phyloP scores from a whole-genome alignment of 2,329 filamentous ascomycete species.

The Tolypocladium inflatum region DNA sequence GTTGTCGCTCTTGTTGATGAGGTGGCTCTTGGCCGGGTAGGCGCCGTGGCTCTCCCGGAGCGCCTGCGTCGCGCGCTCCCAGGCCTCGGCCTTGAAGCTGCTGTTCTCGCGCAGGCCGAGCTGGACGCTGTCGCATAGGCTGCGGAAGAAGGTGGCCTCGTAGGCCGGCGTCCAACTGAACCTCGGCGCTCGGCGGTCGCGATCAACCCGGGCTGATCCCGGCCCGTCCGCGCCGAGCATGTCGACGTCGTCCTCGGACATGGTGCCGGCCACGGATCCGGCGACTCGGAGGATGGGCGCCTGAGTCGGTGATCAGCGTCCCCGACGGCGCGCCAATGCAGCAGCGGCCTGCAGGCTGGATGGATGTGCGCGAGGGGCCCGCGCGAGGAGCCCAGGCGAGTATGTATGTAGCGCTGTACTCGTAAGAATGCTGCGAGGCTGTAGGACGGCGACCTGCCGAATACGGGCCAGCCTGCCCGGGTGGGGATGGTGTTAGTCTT shows the following conservation, averaged over 20 bases:
- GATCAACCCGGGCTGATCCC: slow-evolving; percentile 22
- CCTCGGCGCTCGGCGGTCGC: slow-evolving; percentile 36
- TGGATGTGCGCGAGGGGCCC: not conserved
- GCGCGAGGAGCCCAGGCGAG: not conserved
- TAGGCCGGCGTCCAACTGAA: slow-evolving; percentile 52
- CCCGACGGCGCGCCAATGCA: not conserved
- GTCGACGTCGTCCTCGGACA: slow-evolving; percentile 31
- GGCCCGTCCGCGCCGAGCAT: slow-evolving; percentile 25
- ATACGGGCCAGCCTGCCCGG: not conserved
- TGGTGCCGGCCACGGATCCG: slow-evolving; percentile 6
- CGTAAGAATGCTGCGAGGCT: not conserved
- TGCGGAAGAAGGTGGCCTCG: slow-evolving; percentile 52
- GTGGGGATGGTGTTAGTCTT: not conserved
- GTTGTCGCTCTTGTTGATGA: slow-evolving; percentile 57
- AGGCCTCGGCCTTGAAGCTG: slow-evolving; percentile 53
- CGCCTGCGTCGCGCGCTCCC: slow-evolving; percentile 46
- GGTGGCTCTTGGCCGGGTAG: slow-evolving; percentile 49
- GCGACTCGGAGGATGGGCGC: not conserved
- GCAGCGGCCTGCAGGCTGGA: not conserved
- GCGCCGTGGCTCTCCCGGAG: slow-evolving; percentile 45
- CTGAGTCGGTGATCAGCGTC: not conserved
- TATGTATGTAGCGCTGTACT: not conserved
- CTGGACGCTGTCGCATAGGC: slow-evolving; percentile 49
- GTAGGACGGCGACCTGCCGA: not conserved
- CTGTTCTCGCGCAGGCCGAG: slow-evolving; percentile 47